A percentile compares a stretch with the other conserved stretches of the same genome.
Evolutionary conservation across 495 filamentous ascomycete genomes (phyloP).

Genomic region (Hypoxylon fragiforme): DNA sequence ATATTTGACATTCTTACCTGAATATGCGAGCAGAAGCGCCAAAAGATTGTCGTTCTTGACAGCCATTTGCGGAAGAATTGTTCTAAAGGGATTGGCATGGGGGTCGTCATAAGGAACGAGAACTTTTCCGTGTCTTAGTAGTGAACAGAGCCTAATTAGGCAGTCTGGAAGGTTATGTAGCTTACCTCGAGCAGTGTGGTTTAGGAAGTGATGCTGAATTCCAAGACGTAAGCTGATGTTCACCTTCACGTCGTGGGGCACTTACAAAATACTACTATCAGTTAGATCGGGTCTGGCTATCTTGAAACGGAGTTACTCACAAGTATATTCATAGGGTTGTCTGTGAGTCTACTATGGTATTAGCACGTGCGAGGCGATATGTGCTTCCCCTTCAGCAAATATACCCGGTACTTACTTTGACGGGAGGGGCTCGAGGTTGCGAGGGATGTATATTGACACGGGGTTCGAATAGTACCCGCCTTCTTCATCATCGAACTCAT

Average conservation of each 20-base stretch:
- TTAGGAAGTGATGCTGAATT: constrained; percentile 70
- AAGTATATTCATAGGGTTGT: constrained; percentile 79
- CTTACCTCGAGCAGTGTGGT: constrained; percentile 67
- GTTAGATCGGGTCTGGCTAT: constrained; percentile 14
- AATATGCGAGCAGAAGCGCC: constrained; percentile 79
- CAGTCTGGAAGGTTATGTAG: neutral
- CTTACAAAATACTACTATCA: constrained; percentile 46
- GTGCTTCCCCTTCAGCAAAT: too few relatives aligned
- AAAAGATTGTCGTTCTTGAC: constrained; percentile 76
- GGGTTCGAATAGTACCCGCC: constrained; percentile 71
- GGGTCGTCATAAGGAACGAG: constrained; percentile 75
- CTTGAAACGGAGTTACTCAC: constrained; percentile 50
- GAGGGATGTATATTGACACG: constrained; percentile 50
- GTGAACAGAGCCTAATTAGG: neutral
- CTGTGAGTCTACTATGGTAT: constrained; percentile 46
- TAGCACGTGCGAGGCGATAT: too few relatives aligned
- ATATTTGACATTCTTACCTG: constrained; percentile 36
- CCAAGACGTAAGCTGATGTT: constrained; percentile 3
- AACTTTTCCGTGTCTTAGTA: constrained; percentile 41
- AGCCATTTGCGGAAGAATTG: constrained; percentile 66
- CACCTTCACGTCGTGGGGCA: constrained; percentile 3
- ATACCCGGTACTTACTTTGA: constrained; percentile 51
- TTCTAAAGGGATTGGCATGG: constrained; percentile 71
- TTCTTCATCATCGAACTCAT: constrained; percentile 54
- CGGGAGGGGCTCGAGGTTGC: constrained; percentile 43